A percentile compares a stretch with the other conserved stretches of the same genome.
These are phyloP conservation scores for Fusarium heterosporum DNA, from an alignment of 2,329 filamentous ascomycete species.

Conservation along the genomic window DNA sequence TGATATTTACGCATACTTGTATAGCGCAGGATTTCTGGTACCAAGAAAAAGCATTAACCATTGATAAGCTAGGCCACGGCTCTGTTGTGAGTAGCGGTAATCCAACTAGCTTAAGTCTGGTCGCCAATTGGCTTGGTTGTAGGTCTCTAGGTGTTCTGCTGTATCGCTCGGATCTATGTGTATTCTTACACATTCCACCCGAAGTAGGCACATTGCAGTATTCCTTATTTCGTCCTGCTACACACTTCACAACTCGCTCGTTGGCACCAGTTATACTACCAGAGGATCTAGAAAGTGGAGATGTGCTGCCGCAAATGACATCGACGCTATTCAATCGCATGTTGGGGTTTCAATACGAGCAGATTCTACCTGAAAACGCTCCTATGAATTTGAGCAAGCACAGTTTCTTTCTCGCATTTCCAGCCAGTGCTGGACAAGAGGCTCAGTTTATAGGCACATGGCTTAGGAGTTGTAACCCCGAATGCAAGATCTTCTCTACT, in stretches of 20 bases:
- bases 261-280: slow-evolving; percentile 44
- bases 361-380: slow-evolving; percentile 43
- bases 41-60: slow-evolving; percentile 12
- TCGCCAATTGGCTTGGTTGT: slow-evolving; percentile 52
- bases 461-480: slow-evolving; percentile 55
- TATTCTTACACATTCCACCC: slow-evolving; percentile 55
- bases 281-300: background rate
- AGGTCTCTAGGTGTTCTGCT: slow-evolving; percentile 54
- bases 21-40: slow-evolving; percentile 50
- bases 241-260: slow-evolving; percentile 32
- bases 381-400: slow-evolving; percentile 36
- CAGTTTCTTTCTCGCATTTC: slow-evolving; percentile 63
- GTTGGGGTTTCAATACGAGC: slow-evolving; percentile 50
- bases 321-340: slow-evolving; percentile 46
- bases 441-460: slow-evolving; percentile 58
- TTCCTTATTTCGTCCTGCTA: slow-evolving; percentile 52
- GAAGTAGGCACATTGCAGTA: slow-evolving; percentile 49
- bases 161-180: slow-evolving; percentile 48
- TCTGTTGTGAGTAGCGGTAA: slow-evolving; percentile 26
- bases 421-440: slow-evolving; percentile 51
- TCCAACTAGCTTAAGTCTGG: slow-evolving; percentile 38
- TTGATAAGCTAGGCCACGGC: slow-evolving; percentile 41
- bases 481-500: slow-evolving; percentile 58
- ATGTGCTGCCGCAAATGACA: slow-evolving; percentile 32
- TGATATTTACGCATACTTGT: slow-evolving; percentile 54